Evolutionary conservation across 2,329 filamentous ascomycete genomes (phyloP).

Genomic region (Cercospora sojina): DNA sequence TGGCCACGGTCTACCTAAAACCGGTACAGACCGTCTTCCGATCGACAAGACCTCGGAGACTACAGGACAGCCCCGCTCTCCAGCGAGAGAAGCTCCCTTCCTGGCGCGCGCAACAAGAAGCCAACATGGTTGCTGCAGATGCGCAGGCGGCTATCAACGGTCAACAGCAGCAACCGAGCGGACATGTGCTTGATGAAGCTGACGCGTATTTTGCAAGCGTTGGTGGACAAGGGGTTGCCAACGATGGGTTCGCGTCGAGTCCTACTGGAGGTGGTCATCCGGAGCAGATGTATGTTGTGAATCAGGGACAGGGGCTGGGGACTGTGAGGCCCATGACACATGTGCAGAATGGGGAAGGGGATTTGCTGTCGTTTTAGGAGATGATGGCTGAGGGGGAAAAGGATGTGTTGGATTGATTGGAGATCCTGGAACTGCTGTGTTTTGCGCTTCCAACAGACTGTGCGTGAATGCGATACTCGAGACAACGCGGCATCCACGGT

Average conservation of each 20-base stretch:
- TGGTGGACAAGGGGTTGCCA: slow-evolving; percentile 65
- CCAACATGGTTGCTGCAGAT: slow-evolving; percentile 32
- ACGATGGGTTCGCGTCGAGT: slow-evolving; percentile 54
- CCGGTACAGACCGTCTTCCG: slow-evolving; percentile 97
- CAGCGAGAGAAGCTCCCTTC: slow-evolving; percentile 69
- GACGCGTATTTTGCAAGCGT: slow-evolving; percentile 85
- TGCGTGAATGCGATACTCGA: too few relatives aligned
- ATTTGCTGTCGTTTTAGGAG: slow-evolving; percentile 38
- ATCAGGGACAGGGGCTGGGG: slow-evolving; percentile 75
- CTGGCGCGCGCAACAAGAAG: slow-evolving; percentile 46
- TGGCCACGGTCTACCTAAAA: slow-evolving; percentile 96
- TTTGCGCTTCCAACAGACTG: too few relatives aligned
- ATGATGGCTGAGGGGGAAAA: neutral
- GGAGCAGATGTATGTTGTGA: slow-evolving; percentile 66
- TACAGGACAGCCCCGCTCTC: slow-evolving; percentile 80
- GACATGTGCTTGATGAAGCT: slow-evolving; percentile 64
- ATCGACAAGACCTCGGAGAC: slow-evolving; percentile 73
- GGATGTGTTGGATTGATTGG: neutral
- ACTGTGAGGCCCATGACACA: slow-evolving; percentile 69
- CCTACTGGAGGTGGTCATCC: slow-evolving; percentile 36
- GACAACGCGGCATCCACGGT: too few relatives aligned
- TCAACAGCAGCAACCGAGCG: slow-evolving; percentile 21
- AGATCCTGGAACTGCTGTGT: neutral
- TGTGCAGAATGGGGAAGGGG: slow-evolving; percentile 50
- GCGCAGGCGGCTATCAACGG: slow-evolving; percentile 64